Base-by-base conservation (phyloP, 495 filamentous ascomycete species). In the Penicillium parvum region DNA sequence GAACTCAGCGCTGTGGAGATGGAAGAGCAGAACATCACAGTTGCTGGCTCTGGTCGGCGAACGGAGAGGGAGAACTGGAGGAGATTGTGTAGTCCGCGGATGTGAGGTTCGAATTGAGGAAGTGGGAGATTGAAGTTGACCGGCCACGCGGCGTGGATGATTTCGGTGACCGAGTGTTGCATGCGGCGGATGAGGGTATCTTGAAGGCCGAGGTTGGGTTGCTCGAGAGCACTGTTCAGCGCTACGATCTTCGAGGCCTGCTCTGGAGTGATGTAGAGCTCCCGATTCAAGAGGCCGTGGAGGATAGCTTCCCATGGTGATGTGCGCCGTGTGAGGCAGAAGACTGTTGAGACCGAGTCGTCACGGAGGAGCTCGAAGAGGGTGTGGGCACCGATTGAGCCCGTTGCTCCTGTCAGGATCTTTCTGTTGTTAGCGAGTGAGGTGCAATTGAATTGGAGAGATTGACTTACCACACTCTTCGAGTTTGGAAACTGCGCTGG, bases 391-490 rank as follows among this genome's bases (percentile, higher is more conserved):
- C 80, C 79, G 12, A 83, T 69, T 20, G 69, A 73, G 8, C 80
- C 80, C 2, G 78, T 83, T 0, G 76, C 71, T 12, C 80, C 80
- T 1, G 80, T 83, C 12, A 83, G 61, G 25, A 82, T 55, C 75
- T 78, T 27, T 8, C 12, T 6, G 0, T n/a, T 23, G 35, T 58
- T 46, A 56, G 52, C 23, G 1, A n/a, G 16, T 14, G 19, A 9
- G 3, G 5, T 7, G 8, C 9, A 12, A 16, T 17, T n/a, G 5
- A 18, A 20, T 7, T 19, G 19, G 7, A 21, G 30, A 17, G 10
- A 23, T 30, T 15, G 34, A 55, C 64, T 51, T 58, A 79, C 68
- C 32, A 78, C 69, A 23, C 63, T 52, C 7, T 71, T 60, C 7
- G 38, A 55, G 23, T 58, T 45, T 14, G 68, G 44, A 17, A 21